A percentile compares a stretch with the other conserved stretches of the same genome.
Evolutionary conservation across 257 asterid species (phyloP).

Genomic region (Thymus quinquecostatus): DNA sequence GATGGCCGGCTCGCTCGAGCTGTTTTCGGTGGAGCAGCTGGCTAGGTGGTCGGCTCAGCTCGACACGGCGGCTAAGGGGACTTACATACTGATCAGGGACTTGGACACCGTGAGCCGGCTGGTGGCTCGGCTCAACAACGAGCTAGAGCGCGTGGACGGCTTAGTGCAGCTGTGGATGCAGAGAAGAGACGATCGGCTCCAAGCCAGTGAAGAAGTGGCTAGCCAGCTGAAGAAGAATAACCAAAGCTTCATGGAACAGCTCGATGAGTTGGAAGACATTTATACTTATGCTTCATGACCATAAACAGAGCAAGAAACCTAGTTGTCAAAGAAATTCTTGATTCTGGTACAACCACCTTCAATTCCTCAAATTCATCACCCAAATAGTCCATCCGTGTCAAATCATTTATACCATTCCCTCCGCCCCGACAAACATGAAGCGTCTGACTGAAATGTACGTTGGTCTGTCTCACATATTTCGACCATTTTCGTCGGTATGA

Average conservation of each 20-base stretch:
- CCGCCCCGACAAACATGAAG: too few relatives aligned
- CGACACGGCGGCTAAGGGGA: conserved; percentile 80
- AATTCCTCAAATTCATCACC: conserved; percentile 36
- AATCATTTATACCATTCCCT: background rate
- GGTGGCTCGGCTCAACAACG: conserved; percentile 71
- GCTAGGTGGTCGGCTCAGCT: conserved; percentile 47
- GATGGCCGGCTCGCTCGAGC: conserved; percentile 43
- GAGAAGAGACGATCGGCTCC: conserved; percentile 49
- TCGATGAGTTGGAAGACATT: too few relatives aligned
- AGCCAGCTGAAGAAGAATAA: too few relatives aligned
- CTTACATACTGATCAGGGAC: conserved; percentile 66
- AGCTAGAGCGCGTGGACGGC: conserved; percentile 67
- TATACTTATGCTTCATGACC: too few relatives aligned
- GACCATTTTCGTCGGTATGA: too few relatives aligned
- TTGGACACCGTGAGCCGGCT: conserved; percentile 79
- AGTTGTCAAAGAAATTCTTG: background rate
- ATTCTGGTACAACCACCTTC: conserved; percentile 33
- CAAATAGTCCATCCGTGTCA: conserved; percentile 19
- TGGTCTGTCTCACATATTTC: too few relatives aligned
- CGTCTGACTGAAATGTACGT: too few relatives aligned
- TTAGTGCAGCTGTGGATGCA: conserved; percentile 50
- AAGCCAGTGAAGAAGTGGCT: too few relatives aligned
- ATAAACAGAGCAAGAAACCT: too few relatives aligned
- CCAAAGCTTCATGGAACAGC: too few relatives aligned
- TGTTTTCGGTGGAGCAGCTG: conserved; percentile 51